Percentiles rank a stretch among this genome's conserved stretches.
Evolutionary conservation across 805 yeast genomes (phyloP).

Genomic region (Zygosaccharomyces gambellarensis): DNA sequence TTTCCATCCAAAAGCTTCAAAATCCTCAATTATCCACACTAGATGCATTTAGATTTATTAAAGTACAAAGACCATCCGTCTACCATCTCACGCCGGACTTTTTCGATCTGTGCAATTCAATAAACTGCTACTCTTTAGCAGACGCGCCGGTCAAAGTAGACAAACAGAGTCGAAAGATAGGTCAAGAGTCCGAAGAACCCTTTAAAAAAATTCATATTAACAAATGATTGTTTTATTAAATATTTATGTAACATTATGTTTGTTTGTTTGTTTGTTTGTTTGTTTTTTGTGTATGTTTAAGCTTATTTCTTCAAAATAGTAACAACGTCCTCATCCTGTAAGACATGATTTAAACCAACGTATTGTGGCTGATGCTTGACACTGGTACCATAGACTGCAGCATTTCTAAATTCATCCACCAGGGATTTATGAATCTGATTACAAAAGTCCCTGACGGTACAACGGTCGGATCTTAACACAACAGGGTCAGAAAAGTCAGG

Average conservation of each 20-base stretch:
- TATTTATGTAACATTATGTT: conserved; percentile 3
- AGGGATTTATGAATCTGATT: conserved; percentile 90
- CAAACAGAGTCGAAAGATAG: not conserved
- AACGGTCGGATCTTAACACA: conserved; percentile 74
- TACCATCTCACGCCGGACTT: conserved; percentile 18
- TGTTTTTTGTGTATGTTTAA: too few relatives aligned
- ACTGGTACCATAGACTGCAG: conserved; percentile 87
- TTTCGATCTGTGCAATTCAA: conserved; percentile 11
- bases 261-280: not conserved
- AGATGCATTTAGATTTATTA: conserved; percentile 31
- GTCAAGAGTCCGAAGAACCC: not conserved
- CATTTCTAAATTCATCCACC: conserved; percentile 89
- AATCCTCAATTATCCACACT: conserved; percentile 19
- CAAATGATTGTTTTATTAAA: not conserved
- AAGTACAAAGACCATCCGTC: conserved; percentile 25
- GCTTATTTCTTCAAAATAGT: conserved; percentile 73
- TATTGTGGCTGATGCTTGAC: conserved; percentile 98
- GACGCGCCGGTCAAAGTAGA: not conserved
- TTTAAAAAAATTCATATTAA: not conserved
- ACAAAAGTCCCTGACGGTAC: conserved; percentile 93
- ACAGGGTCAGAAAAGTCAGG: conserved; percentile 97
- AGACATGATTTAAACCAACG: conserved; percentile 78
- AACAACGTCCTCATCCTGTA: conserved; percentile 96
- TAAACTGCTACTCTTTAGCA: not conserved
- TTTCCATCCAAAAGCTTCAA: conserved; percentile 25